Percentiles rank a stretch among this genome's conserved stretches.
Conservation (phyloP, 305 asterid genomes). For the Fraxinus platypoda region DNA sequence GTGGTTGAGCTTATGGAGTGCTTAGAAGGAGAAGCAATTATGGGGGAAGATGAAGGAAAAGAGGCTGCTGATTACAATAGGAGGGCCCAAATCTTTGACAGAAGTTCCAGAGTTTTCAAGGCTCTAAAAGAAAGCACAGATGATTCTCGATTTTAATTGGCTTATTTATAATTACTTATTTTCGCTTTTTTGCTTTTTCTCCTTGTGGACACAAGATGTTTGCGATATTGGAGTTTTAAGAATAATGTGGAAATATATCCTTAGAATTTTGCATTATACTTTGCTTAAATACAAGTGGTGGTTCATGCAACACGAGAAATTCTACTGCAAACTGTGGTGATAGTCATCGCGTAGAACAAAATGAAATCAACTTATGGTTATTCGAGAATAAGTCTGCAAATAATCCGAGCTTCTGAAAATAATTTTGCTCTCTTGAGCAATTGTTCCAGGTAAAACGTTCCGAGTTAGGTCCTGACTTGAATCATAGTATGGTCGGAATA, state of each 20-base stretch:
- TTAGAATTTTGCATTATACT: background rate
- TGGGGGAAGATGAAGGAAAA: background rate
- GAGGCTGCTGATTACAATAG: background rate
- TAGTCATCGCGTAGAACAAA: too few species aligned
- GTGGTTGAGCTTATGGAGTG: slow-evolving; percentile 41
- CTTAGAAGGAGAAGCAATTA: background rate
- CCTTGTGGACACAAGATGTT: background rate
- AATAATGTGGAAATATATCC: background rate
- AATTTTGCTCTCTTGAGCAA: too few species aligned
- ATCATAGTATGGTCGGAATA: too few species aligned
- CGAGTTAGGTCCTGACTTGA: too few species aligned
- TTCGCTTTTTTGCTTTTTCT: background rate
- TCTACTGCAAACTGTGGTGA: too few species aligned
- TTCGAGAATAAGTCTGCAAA: too few species aligned
- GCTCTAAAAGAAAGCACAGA: slow-evolving; percentile 47
- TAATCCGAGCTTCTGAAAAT: too few species aligned
- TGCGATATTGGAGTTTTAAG: background rate
- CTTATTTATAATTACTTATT: background rate
- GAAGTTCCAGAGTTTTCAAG: slow-evolving; percentile 59
- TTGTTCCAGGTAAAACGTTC: too few species aligned
- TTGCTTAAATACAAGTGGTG: background rate
- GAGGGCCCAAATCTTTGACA: slow-evolving; percentile 23
- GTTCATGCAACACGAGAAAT: background rate
- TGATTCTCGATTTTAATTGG: background rate
- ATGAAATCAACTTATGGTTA: too few species aligned